Conservation (phyloP, 306 rosid species). For the Trifolium fragiferum region DNA sequence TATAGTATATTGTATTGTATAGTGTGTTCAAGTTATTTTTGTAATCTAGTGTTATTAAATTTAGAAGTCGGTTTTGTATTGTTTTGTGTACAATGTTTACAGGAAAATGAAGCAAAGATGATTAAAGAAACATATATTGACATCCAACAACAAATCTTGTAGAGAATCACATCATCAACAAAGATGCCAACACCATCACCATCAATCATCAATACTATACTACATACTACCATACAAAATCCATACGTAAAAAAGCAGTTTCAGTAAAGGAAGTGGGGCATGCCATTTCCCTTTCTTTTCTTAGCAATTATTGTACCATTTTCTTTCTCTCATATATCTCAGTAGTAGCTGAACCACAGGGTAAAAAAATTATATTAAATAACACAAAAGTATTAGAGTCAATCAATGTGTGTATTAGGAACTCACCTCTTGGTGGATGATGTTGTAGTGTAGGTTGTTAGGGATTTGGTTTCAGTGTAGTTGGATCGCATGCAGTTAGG, state of each 20-base stretch:
- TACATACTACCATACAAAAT: constrained; percentile 85
- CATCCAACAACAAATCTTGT: constrained; percentile 52
- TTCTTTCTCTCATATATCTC: constrained; percentile 49
- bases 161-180: constrained; percentile 64
- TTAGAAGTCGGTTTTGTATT: constrained; percentile 32
- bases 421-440: constrained; percentile 6
- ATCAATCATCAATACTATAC: constrained; percentile 61
- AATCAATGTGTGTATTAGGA: constrained; percentile 20
- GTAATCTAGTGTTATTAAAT: constrained; percentile 28
- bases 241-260: constrained; percentile 73
- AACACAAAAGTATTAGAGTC: constrained; percentile 32
- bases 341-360: constrained; percentile 79
- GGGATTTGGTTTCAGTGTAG: too few relatives aligned
- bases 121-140: constrained; percentile 51
- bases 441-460: neutral
- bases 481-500: too few relatives aligned
- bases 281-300: constrained; percentile 47
- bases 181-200: constrained; percentile 35
- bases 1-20: neutral
- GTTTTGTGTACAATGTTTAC: constrained; percentile 31
- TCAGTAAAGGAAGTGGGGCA: constrained; percentile 72
- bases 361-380: constrained; percentile 44
- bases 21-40: constrained; percentile 40
- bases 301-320: constrained; percentile 61
- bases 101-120: constrained; percentile 54